These are phyloP conservation scores for Lactifluus pinguis DNA, from an alignment of 768 basidiomycete species.

Conservation along the genomic window DNA sequence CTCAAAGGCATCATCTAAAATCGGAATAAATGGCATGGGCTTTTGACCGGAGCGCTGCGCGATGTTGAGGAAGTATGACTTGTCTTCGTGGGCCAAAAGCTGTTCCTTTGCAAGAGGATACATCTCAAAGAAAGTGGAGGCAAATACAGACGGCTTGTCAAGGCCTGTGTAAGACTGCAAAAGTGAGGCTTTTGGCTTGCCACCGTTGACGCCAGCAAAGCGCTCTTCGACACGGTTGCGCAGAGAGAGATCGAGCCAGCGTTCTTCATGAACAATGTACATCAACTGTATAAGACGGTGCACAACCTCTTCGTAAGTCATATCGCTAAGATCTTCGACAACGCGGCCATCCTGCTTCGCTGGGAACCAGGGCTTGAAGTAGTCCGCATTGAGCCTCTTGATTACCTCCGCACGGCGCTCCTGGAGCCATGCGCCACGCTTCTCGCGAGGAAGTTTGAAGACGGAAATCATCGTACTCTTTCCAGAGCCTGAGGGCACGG, in stretches of 20 bases:
- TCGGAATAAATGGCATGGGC: slow-evolving; percentile 95
- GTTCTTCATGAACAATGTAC: slow-evolving; percentile 35
- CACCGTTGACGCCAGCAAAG: slow-evolving; percentile 82
- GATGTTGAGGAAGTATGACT: slow-evolving; percentile 93
- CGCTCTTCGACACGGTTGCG: slow-evolving; percentile 52
- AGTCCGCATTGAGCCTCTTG: too few relatives aligned
- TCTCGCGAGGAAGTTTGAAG: too few relatives aligned
- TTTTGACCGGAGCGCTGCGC: slow-evolving; percentile 95
- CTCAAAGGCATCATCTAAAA: slow-evolving; percentile 86
- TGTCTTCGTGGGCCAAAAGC: slow-evolving; percentile 86
- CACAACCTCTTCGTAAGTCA: slow-evolving; percentile 97
- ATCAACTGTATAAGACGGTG: slow-evolving; percentile 79
- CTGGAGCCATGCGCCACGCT: too few relatives aligned
- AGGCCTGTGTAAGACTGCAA: slow-evolving; percentile 77
- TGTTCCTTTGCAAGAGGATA: slow-evolving; percentile 81
- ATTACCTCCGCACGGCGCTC: too few relatives aligned
- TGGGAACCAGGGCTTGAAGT: slow-evolving; percentile 96
- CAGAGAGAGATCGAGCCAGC: slow-evolving; percentile 89
- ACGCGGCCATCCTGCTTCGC: slow-evolving; percentile 88
- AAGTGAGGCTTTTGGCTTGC: slow-evolving; percentile 68
- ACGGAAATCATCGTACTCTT: too few relatives aligned
- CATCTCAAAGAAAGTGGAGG: slow-evolving; percentile 73
- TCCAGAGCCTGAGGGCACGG: slow-evolving; percentile 90
- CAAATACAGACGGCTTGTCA: slow-evolving; percentile 70
- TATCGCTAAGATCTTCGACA: slow-evolving; percentile 82